These are phyloP conservation scores for Trichoderma brevicompactum DNA, from an alignment of 2,329 filamentous ascomycete species.

Conservation along the genomic window DNA sequence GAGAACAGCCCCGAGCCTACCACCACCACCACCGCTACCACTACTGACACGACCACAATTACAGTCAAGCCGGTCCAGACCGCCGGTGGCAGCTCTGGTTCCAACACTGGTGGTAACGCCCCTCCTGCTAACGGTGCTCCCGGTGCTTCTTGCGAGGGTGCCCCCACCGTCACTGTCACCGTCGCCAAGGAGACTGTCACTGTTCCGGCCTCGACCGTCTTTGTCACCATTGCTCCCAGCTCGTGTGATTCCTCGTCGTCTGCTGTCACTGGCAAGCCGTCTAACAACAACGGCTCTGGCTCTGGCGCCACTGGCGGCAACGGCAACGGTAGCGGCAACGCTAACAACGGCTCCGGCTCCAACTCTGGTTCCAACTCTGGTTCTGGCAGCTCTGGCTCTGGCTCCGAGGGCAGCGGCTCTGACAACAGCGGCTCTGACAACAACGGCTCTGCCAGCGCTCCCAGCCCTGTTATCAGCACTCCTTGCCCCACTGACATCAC, in stretches of 20 bases:
- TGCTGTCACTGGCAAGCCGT: constrained; percentile 33
- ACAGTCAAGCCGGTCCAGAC: constrained; percentile 38
- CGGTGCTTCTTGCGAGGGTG: constrained; percentile 29
- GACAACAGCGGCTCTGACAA: constrained; percentile 29
- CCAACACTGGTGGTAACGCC: constrained; percentile 24
- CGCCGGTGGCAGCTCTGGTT: constrained; percentile 31
- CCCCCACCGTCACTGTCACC: constrained; percentile 38
- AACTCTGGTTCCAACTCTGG: constrained; percentile 24
- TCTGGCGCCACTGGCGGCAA: constrained; percentile 8
- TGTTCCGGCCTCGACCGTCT: constrained; percentile 43
- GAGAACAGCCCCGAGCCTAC: constrained; percentile 37
- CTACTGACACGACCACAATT: constrained; percentile 44
- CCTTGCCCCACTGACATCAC: constrained; percentile 26
- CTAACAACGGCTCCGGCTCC: constrained; percentile 24
- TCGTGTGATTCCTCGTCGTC: constrained; percentile 33
- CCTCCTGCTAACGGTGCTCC: constrained; percentile 20
- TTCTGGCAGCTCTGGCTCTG: constrained; percentile 31
- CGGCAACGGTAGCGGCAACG: background rate
- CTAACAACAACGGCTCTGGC: constrained; percentile 13
- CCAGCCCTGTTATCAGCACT: constrained; percentile 34
- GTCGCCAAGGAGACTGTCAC: constrained; percentile 35
- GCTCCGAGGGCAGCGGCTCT: constrained; percentile 24
- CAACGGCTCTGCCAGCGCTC: constrained; percentile 31
- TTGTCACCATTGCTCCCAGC: constrained; percentile 39
- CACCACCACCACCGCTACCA: constrained; percentile 46